A percentile compares a stretch with the other conserved stretches of the same genome.
These are phyloP conservation scores for Durusdinium trenchii DNA, from an alignment of 73 alveolate species.

Conservation along the genomic window DNA sequence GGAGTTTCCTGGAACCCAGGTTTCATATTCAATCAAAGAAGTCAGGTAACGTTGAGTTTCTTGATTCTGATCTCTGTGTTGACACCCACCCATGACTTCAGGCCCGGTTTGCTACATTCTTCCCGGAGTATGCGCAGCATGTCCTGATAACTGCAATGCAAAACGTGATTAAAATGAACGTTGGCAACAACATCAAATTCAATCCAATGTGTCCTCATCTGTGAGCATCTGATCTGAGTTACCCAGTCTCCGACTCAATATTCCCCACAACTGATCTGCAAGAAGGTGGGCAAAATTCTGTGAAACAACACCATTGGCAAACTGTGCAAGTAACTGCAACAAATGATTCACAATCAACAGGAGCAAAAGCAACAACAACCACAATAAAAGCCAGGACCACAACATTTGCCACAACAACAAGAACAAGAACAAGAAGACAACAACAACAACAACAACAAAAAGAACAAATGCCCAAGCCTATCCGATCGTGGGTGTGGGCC, in stretches of 20 bases:
- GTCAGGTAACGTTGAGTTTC: not conserved
- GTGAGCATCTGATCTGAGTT: slow-evolving; percentile 16
- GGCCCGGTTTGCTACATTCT: slow-evolving; percentile 38
- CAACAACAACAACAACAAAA: not conserved
- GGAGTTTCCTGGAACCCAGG: too few relatives aligned
- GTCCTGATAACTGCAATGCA: not conserved
- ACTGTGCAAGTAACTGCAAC: too few relatives aligned
- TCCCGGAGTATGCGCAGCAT: not conserved
- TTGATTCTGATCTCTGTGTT: not conserved
- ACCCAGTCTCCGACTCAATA: not conserved
- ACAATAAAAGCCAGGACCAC: too few relatives aligned
- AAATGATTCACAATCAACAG: too few relatives aligned
- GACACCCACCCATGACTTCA: slow-evolving; percentile 23
- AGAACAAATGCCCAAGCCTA: not conserved
- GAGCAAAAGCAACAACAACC: too few relatives aligned
- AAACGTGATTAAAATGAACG: not conserved
- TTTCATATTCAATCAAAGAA: too few relatives aligned
- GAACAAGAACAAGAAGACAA: too few relatives aligned
- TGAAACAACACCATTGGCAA: too few relatives aligned
- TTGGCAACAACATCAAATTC: not conserved
- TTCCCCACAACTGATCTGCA: slow-evolving; percentile 45
- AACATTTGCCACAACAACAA: not conserved
- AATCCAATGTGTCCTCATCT: not conserved
- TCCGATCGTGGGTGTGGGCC: slow-evolving; percentile 16
- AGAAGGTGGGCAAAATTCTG: too few relatives aligned